These are phyloP conservation scores for Pinus taeda DNA, from an alignment of 75 land plant species.

Conservation along the genomic window DNA sequence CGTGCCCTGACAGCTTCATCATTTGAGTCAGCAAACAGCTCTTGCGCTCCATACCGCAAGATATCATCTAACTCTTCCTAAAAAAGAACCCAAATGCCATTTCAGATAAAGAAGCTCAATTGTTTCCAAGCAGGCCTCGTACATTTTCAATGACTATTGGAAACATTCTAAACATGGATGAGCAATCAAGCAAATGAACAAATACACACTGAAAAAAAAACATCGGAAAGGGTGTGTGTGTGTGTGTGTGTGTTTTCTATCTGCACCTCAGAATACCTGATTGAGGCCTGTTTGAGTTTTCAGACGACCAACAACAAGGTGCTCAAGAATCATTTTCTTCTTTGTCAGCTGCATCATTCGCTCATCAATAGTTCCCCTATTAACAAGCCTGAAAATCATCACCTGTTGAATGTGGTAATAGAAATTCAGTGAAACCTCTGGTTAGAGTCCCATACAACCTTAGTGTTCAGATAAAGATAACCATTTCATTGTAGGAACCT, in stretches of 20 bases:
- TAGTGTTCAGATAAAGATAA: background rate
- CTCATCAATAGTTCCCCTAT: constrained; percentile 95
- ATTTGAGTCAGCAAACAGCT: constrained; percentile 85
- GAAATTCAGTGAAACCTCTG: constrained; percentile 4
- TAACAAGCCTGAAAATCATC: constrained; percentile 91
- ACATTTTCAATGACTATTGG: background rate
- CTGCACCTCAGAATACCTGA: constrained; percentile 51
- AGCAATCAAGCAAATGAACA: background rate
- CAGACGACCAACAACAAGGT: constrained; percentile 92
- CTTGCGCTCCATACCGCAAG: constrained; percentile 92
- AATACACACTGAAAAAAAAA: background rate
- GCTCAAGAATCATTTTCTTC: constrained; percentile 99
- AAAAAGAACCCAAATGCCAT: constrained; percentile 8
- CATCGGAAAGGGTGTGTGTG: background rate
- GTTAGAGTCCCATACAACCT: background rate
- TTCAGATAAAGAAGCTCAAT: background rate
- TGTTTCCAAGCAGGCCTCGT: background rate
- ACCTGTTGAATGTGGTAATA: constrained; percentile 46
- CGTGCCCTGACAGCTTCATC: constrained; percentile 82
- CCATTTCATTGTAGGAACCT: background rate
- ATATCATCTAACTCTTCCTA: constrained; percentile 99
- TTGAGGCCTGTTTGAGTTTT: constrained; percentile 75
- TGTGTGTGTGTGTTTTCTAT: background rate
- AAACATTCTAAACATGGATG: background rate
- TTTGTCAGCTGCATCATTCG: constrained; percentile 99